Evolutionary conservation across 139 green algal genomes (phyloP).

Genomic region (Coccomyxa sp.): DNA sequence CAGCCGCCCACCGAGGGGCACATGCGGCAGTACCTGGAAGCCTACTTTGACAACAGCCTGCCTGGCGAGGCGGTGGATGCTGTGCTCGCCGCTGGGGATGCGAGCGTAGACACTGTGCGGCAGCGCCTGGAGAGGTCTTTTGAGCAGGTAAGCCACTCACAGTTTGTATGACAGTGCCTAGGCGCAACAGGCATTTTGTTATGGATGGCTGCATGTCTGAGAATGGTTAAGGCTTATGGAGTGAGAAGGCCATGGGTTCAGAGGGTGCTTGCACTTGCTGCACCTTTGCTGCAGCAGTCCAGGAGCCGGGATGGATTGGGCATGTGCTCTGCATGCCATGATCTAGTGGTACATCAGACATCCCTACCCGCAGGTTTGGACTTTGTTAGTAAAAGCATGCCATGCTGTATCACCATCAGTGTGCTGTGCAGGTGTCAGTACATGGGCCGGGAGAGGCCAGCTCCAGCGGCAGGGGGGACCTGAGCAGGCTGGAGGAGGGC

Average conservation of each 20-base stretch:
- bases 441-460: background rate
- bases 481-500: slow-evolving; percentile 59
- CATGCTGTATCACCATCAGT: too few relatives aligned
- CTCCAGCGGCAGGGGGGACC: background rate
- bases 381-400: background rate
- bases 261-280: too few relatives aligned
- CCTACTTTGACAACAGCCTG: slow-evolving; percentile 71
- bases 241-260: too few relatives aligned
- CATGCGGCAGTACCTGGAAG: slow-evolving; percentile 59
- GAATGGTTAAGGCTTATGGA: too few relatives aligned
- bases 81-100: slow-evolving; percentile 24
- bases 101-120: slow-evolving; percentile 21
- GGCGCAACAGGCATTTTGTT: too few relatives aligned
- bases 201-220: too few relatives aligned
- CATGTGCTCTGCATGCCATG: too few relatives aligned
- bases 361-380: background rate
- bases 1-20: slow-evolving; percentile 41
- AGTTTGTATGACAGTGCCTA: too few relatives aligned
- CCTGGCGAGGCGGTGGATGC: slow-evolving; percentile 51
- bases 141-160: too few relatives aligned
- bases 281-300: too few relatives aligned
- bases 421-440: background rate
- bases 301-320: too few relatives aligned
- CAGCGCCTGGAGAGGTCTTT: slow-evolving; percentile 34
- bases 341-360: too few relatives aligned